phyloP scores from a whole-genome alignment of 345 rosid genomes.

The Bruguiera parviflora region DNA sequence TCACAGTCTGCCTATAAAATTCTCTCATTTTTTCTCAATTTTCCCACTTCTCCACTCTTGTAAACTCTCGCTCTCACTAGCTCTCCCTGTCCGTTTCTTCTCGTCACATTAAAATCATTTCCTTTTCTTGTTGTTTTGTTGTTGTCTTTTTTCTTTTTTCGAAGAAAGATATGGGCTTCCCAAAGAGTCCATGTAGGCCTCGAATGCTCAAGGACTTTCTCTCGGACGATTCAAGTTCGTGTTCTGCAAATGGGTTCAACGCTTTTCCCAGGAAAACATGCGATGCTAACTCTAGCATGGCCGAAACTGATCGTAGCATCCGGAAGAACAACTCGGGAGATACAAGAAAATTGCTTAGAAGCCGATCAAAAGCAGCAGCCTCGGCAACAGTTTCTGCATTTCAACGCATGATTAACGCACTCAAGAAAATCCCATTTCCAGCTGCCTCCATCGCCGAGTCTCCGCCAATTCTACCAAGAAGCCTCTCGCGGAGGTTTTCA shows the following conservation, averaged over 20 bases:
- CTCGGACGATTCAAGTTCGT: constrained; percentile 46
- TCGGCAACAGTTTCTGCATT: constrained; percentile 33
- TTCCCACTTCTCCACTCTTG: constrained; percentile 15
- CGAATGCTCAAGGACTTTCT: constrained; percentile 81
- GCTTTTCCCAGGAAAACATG: constrained; percentile 30
- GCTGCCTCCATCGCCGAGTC: constrained; percentile 25
- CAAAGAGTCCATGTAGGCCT: constrained; percentile 21
- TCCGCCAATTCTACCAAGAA: constrained; percentile 45
- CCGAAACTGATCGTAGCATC: constrained; percentile 10
- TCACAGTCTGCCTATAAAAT: constrained; percentile 7
- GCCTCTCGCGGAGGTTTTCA: constrained; percentile 47
- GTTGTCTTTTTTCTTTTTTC: not conserved
- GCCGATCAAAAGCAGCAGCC: constrained; percentile 42
- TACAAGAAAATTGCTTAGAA: constrained; percentile 28
- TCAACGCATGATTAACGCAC: constrained; percentile 44
- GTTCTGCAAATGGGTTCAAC: constrained; percentile 41
- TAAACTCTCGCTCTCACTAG: not conserved
- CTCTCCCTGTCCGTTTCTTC: constrained; percentile 6
- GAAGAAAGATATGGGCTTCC: constrained; percentile 19
- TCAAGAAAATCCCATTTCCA: constrained; percentile 41
- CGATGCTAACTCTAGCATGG: constrained; percentile 4
- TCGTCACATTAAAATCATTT: not conserved
- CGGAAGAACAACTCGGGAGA: not conserved
- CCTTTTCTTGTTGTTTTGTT: not conserved
- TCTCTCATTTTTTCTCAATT: constrained; percentile 17